Conservation (phyloP, 345 rosid species). For the Mercurialis annua region DNA sequence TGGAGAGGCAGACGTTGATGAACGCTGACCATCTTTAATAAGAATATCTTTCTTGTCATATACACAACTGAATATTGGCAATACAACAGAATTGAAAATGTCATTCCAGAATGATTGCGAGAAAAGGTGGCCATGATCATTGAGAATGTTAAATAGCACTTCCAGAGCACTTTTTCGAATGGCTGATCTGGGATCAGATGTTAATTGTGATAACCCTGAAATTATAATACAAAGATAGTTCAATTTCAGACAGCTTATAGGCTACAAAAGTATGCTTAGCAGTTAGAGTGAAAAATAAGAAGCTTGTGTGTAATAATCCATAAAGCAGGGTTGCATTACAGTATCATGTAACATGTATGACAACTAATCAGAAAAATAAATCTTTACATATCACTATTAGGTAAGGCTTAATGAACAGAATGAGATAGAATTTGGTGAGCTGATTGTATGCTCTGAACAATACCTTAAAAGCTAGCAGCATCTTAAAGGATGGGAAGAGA, state of each 20-base stretch:
- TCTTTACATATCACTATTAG: too few species aligned
- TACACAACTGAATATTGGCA: conserved; percentile 56
- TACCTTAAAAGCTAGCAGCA: neutral
- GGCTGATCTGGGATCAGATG: conserved; percentile 75
- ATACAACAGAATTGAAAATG: conserved; percentile 54
- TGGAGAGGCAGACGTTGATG: conserved; percentile 37
- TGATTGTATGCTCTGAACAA: neutral
- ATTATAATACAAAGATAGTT: conserved; percentile 15
- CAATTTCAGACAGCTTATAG: neutral
- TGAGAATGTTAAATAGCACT: conserved; percentile 90
- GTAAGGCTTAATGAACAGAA: neutral
- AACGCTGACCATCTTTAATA: conserved; percentile 41
- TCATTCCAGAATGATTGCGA: conserved; percentile 65
- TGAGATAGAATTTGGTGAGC: neutral
- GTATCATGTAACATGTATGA: neutral
- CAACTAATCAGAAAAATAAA: neutral
- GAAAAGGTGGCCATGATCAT: conserved; percentile 93
- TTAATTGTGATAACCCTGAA: conserved; percentile 82
- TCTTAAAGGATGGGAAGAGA: neutral
- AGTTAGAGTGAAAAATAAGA: neutral
- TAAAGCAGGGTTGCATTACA: neutral
- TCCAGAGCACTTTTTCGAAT: conserved; percentile 88
- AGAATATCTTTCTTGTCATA: conserved; percentile 41
- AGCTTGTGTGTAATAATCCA: neutral
- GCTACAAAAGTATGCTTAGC: neutral